Base-by-base conservation (phyloP, 257 asterid species). In the Ilex asprella region DNA sequence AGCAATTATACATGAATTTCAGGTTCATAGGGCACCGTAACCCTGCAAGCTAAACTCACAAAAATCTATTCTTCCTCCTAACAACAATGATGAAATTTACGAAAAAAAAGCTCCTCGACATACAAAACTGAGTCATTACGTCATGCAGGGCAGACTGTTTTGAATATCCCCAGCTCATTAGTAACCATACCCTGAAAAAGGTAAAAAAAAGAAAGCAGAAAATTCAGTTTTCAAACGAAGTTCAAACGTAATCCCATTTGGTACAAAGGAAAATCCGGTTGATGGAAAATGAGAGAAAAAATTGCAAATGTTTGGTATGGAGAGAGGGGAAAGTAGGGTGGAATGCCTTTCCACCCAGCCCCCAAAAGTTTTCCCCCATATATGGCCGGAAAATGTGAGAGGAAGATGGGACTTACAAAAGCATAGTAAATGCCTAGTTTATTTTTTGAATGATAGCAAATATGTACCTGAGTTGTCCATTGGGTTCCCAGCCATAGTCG, bases 391-490 rank as follows among this genome's bases (percentile, higher is more conserved):
- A n/a, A 1, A 10, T 21, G 2, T 2, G 30, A 39, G 52, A 6
- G 2, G 12, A 52, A 21, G 27, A 21, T 21, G 27, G 27, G 27
- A 21, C 27, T 21, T 21, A 62, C 10, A 10, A 31, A 39, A 13
- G 31, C 21, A 39, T 52, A 35, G 41, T 3, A 35, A 35, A 35
- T 35, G 41, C 41, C 8, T 35, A 7, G 41, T 35, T 35, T 35
- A 7, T 35, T 3, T 3, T 35, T 3, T 3, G 41, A 5, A 35
- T 7, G 0, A 35, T 7, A 35, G 41, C 8, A 35, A 35, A 35
- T 35, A 35, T 3, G 8, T 75, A 88, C 98, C 98, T 43, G 97
- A 92, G 65, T 87, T 93, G 82, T 93, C 99, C 99, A 93, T 93
- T 1, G 99, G 99, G 79, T 62, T 93, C 7, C 75, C 96, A 2